Conservation (phyloP, 805 yeast genomes). For the Middelhovenomyces tepae region DNA sequence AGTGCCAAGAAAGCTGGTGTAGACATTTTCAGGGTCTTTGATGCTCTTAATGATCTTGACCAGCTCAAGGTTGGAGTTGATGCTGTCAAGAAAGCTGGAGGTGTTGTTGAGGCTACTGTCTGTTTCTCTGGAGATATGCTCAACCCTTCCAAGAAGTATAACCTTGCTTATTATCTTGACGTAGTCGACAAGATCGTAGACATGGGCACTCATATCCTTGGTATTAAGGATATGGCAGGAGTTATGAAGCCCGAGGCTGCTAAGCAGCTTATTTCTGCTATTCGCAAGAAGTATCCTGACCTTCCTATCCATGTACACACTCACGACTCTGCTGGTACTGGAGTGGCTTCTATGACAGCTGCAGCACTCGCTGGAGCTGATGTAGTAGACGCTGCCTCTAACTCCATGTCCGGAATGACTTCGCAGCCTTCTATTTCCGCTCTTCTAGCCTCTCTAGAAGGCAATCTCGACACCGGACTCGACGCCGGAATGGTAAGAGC, state of each 20-base stretch:
- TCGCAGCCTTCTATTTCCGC: slow-evolving; percentile 97
- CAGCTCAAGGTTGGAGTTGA: slow-evolving; percentile 96
- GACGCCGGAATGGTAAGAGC: slow-evolving; percentile 61
- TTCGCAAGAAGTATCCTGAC: slow-evolving; percentile 82
- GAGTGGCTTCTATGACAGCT: slow-evolving; percentile 93
- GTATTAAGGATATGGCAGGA: slow-evolving; percentile 99
- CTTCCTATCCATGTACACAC: slow-evolving; percentile 98
- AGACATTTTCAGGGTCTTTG: slow-evolving; percentile 96
- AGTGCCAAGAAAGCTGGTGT: slow-evolving; percentile 96
- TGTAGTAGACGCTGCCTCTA: slow-evolving; percentile 94
- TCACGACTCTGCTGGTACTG: slow-evolving; percentile 99
- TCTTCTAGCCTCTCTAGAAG: slow-evolving; percentile 83
- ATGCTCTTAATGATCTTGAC: slow-evolving; percentile 92
- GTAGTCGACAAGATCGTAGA: slow-evolving; percentile 76
- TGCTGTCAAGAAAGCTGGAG: slow-evolving; percentile 97
- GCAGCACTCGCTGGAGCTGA: slow-evolving; percentile 96
- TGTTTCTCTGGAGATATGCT: slow-evolving; percentile 99
- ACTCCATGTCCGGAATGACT: slow-evolving; percentile 97
- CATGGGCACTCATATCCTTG: slow-evolving; percentile 94
- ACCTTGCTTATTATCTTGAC: slow-evolving; percentile 76
- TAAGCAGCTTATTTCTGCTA: slow-evolving; percentile 60
- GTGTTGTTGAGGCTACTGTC: slow-evolving; percentile 96
- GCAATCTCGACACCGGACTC: slow-evolving; percentile 69
- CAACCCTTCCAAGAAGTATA: slow-evolving; percentile 90
- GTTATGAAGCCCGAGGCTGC: slow-evolving; percentile 96